A percentile compares a stretch with the other conserved stretches of the same genome.
Evolutionary conservation across 2,329 filamentous ascomycete species (phyloP).

Genomic region (Teratosphaeriaceae sp.): DNA sequence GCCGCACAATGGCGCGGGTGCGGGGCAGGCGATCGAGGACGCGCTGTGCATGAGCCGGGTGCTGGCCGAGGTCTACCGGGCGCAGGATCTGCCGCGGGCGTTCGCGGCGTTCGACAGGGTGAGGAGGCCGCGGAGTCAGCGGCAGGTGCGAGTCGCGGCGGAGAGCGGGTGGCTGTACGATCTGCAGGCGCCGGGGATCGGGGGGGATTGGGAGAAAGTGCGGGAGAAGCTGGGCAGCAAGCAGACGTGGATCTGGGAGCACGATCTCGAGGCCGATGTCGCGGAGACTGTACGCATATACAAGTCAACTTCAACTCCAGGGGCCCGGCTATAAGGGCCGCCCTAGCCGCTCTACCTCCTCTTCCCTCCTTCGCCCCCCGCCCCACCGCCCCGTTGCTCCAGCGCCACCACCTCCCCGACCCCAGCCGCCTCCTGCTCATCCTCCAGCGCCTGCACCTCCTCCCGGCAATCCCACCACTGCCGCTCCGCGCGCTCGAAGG

Average conservation of each 20-base stretch:
- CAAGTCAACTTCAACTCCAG: background rate
- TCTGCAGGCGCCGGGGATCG: slow-evolving; percentile 26
- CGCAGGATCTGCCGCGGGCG: slow-evolving; percentile 24
- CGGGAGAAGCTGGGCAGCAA: slow-evolving; percentile 24
- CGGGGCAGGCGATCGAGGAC: slow-evolving; percentile 52
- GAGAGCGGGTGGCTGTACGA: slow-evolving; percentile 36
- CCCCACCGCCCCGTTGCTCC: slow-evolving; percentile 12
- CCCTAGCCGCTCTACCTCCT: background rate
- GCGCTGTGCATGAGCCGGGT: slow-evolving; percentile 39
- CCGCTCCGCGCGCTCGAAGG: slow-evolving; percentile 85
- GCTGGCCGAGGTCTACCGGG: slow-evolving; percentile 21
- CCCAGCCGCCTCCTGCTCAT: slow-evolving; percentile 91
- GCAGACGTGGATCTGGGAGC: slow-evolving; percentile 37
- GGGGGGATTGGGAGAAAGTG: slow-evolving; percentile 31
- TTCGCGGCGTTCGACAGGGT: slow-evolving; percentile 35
- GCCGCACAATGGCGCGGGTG: slow-evolving; percentile 51
- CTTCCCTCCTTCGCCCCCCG: background rate
- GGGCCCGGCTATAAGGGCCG: background rate
- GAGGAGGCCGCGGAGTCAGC: slow-evolving; percentile 34
- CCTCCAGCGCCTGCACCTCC: slow-evolving; percentile 83
- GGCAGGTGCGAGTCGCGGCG: slow-evolving; percentile 34
- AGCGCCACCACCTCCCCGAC: slow-evolving; percentile 64
- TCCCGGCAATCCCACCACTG: slow-evolving; percentile 99
- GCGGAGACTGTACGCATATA: slow-evolving; percentile 16
- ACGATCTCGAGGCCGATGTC: slow-evolving; percentile 30